Evolutionary conservation across 345 rosid species (phyloP), one percentile per base, ranked within the genome.

Genomic region (Lenwebbia sp.): DNA sequence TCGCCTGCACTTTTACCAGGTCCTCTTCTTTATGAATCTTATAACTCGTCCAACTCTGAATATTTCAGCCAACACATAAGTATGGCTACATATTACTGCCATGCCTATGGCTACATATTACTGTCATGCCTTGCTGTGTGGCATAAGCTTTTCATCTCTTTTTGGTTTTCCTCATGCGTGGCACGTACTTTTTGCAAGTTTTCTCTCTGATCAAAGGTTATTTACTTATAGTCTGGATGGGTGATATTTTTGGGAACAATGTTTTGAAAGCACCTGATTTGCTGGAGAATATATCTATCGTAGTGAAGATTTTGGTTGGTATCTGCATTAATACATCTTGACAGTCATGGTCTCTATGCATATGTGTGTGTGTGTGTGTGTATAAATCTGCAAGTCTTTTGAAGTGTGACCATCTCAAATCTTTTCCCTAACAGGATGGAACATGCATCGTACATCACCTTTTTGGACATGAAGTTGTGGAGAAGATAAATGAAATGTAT

Each of bases 361-460:
- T 70, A 33, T 33, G 37, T 37, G 19, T 41, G 47, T 44, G 44
- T 44, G 47, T 44, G 47, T 44, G 47, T 44, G 47, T 44, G 5
- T 44, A 44, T 8, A 19, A 65, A 25, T 70, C 11, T 70, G 10
- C 47, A 21, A 70, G 81, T 37, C 25, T 70, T 65, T 37, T 19
- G 47, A 70, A 70, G 47, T 70, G 47, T 56, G 51, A 85, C 86
- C 65, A 90, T 52, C 33, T n/a, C 13, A n/a, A 56, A 52, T 17
- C 5, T 9, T 85, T 84, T 84, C 54, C 86, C 33, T 55, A 83
- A 89, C 92, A 96, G 99, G 95, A 97, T 75, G 99, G 99, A 86
- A 91, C 97, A 25, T 97, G 99, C 86, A 92, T 96, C 41, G 99
- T 97, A 60, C 99, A 97, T 89, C 95, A 97, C 91, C 96, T 96